A percentile compares a stretch with the other conserved stretches of the same genome.
These are phyloP conservation scores for Dicorynia guianensis DNA, from an alignment of 306 rosid genomes.

Conservation along the genomic window DNA sequence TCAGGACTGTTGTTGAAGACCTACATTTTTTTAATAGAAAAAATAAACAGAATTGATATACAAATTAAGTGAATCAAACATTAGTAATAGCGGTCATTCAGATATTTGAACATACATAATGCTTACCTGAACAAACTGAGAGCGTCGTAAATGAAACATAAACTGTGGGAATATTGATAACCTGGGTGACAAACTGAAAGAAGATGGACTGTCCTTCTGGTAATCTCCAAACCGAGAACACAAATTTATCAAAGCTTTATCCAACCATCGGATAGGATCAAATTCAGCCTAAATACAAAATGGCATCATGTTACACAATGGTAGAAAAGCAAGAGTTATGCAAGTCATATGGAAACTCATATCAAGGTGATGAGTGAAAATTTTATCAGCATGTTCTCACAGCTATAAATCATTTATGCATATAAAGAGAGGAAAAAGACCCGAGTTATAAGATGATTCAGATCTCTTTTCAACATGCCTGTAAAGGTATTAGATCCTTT, in stretches of 20 bases:
- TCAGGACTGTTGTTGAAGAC: slow-evolving; percentile 99
- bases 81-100: slow-evolving; percentile 33
- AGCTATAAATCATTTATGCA: slow-evolving; percentile 1
- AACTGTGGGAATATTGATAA: slow-evolving; percentile 97
- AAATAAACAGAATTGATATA: slow-evolving; percentile 1
- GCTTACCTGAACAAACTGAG: slow-evolving; percentile 97
- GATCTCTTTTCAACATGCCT: not conserved
- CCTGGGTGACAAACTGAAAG: slow-evolving; percentile 96
- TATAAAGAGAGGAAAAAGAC: slow-evolving; percentile 24
- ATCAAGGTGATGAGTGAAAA: slow-evolving; percentile 19
- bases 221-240: slow-evolving; percentile 95
- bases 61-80: slow-evolving; percentile 33
- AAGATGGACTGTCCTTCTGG: slow-evolving; percentile 84
- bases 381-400: slow-evolving; percentile 33
- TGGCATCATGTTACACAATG: slow-evolving; percentile 38
- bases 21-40: slow-evolving; percentile 46
- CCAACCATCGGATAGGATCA: slow-evolving; percentile 99
- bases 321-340: slow-evolving; percentile 27
- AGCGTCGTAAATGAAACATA: slow-evolving; percentile 90
- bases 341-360: slow-evolving; percentile 22
- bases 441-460: not conserved
- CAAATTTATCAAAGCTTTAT: slow-evolving; percentile 86
- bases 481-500: not conserved
- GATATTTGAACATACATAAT: slow-evolving; percentile 14
- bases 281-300: slow-evolving; percentile 82